Evolutionary conservation across 106 monocot genomes (phyloP), one percentile per base, ranked within the genome.

Genomic region (Dioscorea zingiberensis): DNA sequence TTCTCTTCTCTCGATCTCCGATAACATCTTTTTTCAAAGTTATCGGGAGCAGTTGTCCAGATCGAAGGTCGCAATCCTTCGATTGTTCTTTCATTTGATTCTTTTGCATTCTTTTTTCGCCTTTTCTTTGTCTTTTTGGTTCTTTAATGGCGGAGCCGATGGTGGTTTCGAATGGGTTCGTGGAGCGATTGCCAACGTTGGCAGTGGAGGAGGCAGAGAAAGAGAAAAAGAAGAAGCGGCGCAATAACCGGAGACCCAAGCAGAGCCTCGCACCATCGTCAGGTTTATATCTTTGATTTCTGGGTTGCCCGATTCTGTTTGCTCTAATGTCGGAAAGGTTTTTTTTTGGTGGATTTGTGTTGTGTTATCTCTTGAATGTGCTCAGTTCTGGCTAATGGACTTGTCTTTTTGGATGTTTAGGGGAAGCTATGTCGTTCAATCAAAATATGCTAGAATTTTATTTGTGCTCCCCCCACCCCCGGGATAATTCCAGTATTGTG

Each of bases 141-240:
- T 38, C 38, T 38, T 10, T 11, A 2, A 48, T 9, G 25, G 74
- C 55, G 25, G 32, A 38, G 54, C 47, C 30, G 27, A 53, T 21
- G 18, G 55, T 66, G 63, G 27, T 45, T 29, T 13, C 21, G 47
- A 24, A 44, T 30, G 59, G 38, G 38, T 38, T 38, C 9, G 38
- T 38, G 38, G 38, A 38, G 38, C 38, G 38, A 38, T 38, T 38
- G 38, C 6, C 38, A 38, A 38, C 44, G 1, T 21, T 44, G 3
- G 65, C 59, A 28, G 57, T 16, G 28, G 80, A 75, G 64, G 78
- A 83, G 47, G 73, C 55, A 19, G 83, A 77, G 8, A 69, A 74
- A 54, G 80, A 72, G 15, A 79, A 71, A 76, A 78, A 69, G 74
- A 62, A 61, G 74, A 64, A 65, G 55, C 78, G 77, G 27, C 81